A percentile compares a stretch with the other conserved stretches of the same genome.
These are phyloP conservation scores for Firmiana major DNA, from an alignment of 345 rosid species.

Conservation along the genomic window DNA sequence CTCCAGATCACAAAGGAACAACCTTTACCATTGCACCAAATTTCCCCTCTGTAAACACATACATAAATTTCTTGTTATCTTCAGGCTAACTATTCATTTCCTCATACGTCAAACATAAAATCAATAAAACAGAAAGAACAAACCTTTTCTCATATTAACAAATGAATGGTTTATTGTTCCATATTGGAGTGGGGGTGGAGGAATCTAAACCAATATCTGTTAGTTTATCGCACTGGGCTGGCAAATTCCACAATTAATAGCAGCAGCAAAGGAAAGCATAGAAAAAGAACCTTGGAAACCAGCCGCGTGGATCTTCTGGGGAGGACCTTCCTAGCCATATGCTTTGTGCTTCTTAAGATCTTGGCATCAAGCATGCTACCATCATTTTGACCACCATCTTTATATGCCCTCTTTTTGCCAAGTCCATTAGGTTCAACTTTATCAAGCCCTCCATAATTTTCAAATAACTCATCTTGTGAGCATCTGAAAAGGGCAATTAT, in stretches of 20 bases:
- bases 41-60: too few relatives aligned
- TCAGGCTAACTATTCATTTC: background rate
- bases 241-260: background rate
- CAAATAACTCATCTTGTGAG: slow-evolving; percentile 30
- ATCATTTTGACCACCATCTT: slow-evolving; percentile 19
- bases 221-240: background rate
- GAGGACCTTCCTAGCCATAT: slow-evolving; percentile 26
- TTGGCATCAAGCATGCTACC: slow-evolving; percentile 21
- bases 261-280: background rate
- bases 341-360: slow-evolving; percentile 35
- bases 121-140: background rate
- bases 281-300: slow-evolving; percentile 48
- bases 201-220: background rate
- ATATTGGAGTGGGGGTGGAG: background rate
- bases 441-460: slow-evolving; percentile 25
- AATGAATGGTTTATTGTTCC: background rate
- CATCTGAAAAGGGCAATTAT: slow-evolving; percentile 34
- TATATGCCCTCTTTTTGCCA: slow-evolving; percentile 30
- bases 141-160: background rate
- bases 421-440: slow-evolving; percentile 25
- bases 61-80: background rate
- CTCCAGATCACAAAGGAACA: too few relatives aligned
- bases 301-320: slow-evolving; percentile 64
- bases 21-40: too few relatives aligned
- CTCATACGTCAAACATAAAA: background rate